Evolutionary conservation across 108 stramenopile genomes (phyloP), one percentile per base, ranked within the genome.

Genomic region (Bacterosira constricta): DNA sequence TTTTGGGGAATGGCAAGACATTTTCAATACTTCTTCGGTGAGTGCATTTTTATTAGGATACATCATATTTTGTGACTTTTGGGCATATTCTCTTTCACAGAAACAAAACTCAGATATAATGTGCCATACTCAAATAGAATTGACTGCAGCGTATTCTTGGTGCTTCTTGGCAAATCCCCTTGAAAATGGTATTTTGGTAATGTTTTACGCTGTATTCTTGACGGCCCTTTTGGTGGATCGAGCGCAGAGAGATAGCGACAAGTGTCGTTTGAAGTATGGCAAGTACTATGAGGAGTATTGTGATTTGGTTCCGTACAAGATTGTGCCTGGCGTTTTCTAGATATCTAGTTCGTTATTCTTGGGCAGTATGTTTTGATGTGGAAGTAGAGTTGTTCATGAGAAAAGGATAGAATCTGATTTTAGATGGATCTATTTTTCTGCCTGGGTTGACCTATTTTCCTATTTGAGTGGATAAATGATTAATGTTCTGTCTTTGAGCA

Each of bases 231-330:
- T 99, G 47, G 82, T 93, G 5, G 98, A 99, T 84, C 93, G 99
- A 58, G 96, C 98, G 61, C 87, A 83, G 53, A 87, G 99, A 37
- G 99, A 99, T 80, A 94, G 95, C 27, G 91, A 95, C 9, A 88
- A 93, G 45, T 99, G 99, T 83, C 70, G 69, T 10, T 65, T 75
- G 58, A 99, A 99, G 89, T 99, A 99, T 74, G 97, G 97, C 44
- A 89, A 86, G 64, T 88, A 96, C 73, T 99, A 95, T 83, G 94
- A 96, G 27, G 80, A 97, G 79, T 99, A 99, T 81, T 96, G 95
- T 69, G 70, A 84, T 26, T 63, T 82, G 62, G 93, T 94, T 20
- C 93, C 93, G 21, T 94, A 91, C 85, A 94, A 91, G 79, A 90
- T 94, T 77, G 72, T 94, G 51, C 93, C 93, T 20, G 90, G 90